Evolutionary conservation across 371 early-diverging fungal genomes (phyloP).

Genomic region (Haplosporangium sp.): DNA sequence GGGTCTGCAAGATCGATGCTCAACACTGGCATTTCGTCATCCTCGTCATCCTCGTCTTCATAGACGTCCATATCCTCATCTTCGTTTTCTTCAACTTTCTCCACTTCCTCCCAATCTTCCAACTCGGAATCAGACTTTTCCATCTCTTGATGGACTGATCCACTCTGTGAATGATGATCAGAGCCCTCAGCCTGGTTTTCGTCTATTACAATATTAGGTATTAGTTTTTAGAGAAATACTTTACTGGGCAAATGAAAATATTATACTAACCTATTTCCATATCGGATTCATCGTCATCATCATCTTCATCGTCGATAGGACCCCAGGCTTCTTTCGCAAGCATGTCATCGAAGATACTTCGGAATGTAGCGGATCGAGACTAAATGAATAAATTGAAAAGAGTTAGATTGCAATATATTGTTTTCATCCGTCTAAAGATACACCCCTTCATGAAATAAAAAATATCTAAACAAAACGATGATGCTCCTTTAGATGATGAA

Average conservation of each 20-base stretch:
- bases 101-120: background rate
- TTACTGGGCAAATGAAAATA: no score
- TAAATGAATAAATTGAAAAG: constrained; percentile 6
- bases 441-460: no score
- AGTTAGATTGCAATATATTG: background rate
- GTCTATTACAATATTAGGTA: no score
- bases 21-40: constrained; percentile 14
- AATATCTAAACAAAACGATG: no score
- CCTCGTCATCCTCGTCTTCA: constrained; percentile 1
- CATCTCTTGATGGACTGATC: background rate
- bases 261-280: background rate
- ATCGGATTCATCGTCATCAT: background rate
- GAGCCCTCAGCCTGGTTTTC: background rate
- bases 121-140: background rate
- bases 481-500: no score
- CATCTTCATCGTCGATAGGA: background rate
- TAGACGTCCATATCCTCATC: background rate
- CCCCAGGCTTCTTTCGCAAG: constrained; percentile 19
- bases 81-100: constrained; percentile 3
- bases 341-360: constrained; percentile 42
- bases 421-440: no score
- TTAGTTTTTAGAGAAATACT: no score
- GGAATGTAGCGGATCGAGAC: constrained; percentile 32
- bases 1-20: constrained; percentile 19
- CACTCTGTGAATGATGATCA: background rate